phyloP scores from a whole-genome alignment of 345 rosid species.

The Orychophragmus violaceus region DNA sequence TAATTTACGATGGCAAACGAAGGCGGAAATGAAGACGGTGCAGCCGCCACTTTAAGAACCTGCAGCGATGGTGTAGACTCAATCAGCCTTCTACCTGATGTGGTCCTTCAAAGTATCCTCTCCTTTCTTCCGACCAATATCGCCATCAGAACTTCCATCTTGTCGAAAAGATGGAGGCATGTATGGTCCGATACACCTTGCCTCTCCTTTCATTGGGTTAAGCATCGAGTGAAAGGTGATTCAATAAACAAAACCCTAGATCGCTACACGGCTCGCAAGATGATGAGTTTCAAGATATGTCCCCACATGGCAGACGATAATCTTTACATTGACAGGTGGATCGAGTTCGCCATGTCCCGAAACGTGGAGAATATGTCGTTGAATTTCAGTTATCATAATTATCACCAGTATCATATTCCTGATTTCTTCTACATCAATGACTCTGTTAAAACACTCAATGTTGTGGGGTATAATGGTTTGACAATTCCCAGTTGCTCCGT shows the following conservation, averaged over 20 bases:
- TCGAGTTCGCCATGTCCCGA: conserved; percentile 12
- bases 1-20: background rate
- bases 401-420: background rate
- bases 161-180: conserved; percentile 22
- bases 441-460: background rate
- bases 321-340: background rate
- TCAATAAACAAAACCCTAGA: background rate
- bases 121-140: background rate
- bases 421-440: background rate
- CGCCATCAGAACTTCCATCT: conserved; percentile 2
- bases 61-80: background rate
- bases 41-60: background rate
- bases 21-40: background rate
- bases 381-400: background rate
- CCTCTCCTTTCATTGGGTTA: background rate
- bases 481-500: background rate
- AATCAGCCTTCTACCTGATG: background rate
- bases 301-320: rapidly evolving
- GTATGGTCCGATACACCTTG: conserved; percentile 7
- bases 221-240: background rate
- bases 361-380: background rate
- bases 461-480: background rate
- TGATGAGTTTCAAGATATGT: background rate
- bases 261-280: background rate
- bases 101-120: background rate